A percentile compares a stretch with the other conserved stretches of the same genome.
Evolutionary conservation across 2,329 filamentous ascomycete species (phyloP).

Genomic region (Emydomyces testavorans): DNA sequence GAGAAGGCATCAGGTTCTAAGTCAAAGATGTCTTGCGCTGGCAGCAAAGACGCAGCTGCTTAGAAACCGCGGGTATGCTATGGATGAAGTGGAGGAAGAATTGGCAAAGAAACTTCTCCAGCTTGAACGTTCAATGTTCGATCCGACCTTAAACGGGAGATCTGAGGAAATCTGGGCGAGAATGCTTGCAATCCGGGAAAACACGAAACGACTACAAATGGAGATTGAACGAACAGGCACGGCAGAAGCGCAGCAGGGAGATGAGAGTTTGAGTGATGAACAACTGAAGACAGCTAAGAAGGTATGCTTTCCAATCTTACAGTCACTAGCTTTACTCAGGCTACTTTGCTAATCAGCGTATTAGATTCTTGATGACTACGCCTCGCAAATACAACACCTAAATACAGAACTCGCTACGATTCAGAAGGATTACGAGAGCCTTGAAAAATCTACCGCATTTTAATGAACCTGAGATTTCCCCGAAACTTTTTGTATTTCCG

Average conservation of each 20-base stretch:
- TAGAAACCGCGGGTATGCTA: conserved; percentile 52
- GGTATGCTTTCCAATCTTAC: conserved; percentile 30
- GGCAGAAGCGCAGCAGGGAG: conserved; percentile 29
- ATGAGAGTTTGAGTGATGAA: conserved; percentile 44
- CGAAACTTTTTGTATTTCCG: not conserved
- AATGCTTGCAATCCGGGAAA: conserved; percentile 51
- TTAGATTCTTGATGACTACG: conserved; percentile 42
- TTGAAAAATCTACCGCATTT: conserved; percentile 32
- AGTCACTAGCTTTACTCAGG: conserved; percentile 24
- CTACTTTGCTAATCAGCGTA: not conserved
- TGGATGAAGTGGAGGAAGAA: conserved; percentile 53
- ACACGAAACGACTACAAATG: conserved; percentile 46
- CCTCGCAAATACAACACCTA: conserved; percentile 44
- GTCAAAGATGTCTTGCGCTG: conserved; percentile 48
- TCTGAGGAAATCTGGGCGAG: conserved; percentile 57
- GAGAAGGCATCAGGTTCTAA: conserved; percentile 48
- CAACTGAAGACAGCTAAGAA: conserved; percentile 50
- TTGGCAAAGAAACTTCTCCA: conserved; percentile 50
- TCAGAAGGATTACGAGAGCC: conserved; percentile 48
- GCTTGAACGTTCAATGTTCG: conserved; percentile 48
- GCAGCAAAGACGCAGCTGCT: conserved; percentile 55
- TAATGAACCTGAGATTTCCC: conserved; percentile 6
- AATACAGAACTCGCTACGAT: conserved; percentile 50
- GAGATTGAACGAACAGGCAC: conserved; percentile 48
- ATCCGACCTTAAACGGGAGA: conserved; percentile 48